phyloP scores from a whole-genome alignment of 179 eudicot genomes.

The Beta macrorhiza region DNA sequence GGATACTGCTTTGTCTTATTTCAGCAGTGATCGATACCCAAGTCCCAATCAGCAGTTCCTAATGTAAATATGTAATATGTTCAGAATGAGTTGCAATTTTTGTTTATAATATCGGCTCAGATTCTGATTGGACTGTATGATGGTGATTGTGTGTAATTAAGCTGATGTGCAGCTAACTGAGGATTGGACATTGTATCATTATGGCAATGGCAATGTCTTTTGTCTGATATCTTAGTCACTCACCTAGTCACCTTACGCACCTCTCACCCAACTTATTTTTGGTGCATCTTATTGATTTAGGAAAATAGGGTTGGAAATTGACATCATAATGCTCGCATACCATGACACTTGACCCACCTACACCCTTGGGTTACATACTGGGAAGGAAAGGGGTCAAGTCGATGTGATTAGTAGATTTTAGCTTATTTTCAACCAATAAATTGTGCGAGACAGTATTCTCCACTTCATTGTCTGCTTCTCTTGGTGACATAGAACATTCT shows the following conservation, averaged over 20 bases:
- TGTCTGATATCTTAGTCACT: too few relatives aligned
- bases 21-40: background rate
- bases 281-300: background rate
- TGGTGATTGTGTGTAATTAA: background rate
- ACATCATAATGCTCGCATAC: background rate
- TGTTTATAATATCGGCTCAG: background rate
- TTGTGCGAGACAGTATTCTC: background rate
- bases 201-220: too few relatives aligned
- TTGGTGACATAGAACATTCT: background rate
- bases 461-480: background rate
- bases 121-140: background rate
- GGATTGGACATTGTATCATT: background rate
- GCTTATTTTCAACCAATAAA: too few relatives aligned
- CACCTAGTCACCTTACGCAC: background rate
- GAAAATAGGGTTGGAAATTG: background rate
- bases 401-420: background rate
- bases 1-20: background rate
- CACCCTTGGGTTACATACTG: background rate
- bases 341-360: background rate
- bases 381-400: background rate
- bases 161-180: background rate
- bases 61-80: background rate
- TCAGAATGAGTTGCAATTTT: background rate
- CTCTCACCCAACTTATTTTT: background rate
- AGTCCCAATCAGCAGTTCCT: background rate